phyloP scores from a whole-genome alignment of 805 yeast species.

The Candida insectorum region DNA sequence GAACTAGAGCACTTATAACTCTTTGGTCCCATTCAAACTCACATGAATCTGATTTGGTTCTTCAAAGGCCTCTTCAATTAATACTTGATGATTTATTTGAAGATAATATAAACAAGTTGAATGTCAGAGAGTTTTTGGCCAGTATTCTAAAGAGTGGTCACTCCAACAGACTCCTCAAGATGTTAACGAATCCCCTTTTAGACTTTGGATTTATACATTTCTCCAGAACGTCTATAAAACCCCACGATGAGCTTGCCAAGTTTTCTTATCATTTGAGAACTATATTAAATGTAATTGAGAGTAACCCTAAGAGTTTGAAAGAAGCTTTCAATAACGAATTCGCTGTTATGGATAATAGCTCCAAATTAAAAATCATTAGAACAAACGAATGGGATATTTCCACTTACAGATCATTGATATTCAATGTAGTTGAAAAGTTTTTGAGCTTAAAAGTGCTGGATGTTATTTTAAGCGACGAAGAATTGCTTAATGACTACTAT shows the following conservation, averaged over 20 bases:
- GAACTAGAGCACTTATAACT: slow-evolving; percentile 55
- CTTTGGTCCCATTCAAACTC: slow-evolving; percentile 70
- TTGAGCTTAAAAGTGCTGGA: slow-evolving; percentile 26
- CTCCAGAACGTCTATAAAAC: slow-evolving; percentile 21
- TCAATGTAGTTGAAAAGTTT: slow-evolving; percentile 46
- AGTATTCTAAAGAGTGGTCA: slow-evolving; percentile 44
- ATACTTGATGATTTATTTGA: slow-evolving; percentile 59
- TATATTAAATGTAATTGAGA: slow-evolving; percentile 48
- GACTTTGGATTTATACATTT: slow-evolving; percentile 33
- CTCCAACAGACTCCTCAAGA: slow-evolving; percentile 56
- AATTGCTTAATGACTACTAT: slow-evolving; percentile 17
- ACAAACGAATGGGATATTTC: slow-evolving; percentile 49
- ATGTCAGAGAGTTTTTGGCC: slow-evolving; percentile 13
- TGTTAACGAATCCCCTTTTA: slow-evolving; percentile 54
- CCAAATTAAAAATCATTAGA: slow-evolving; percentile 38
- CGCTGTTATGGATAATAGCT: slow-evolving; percentile 50
- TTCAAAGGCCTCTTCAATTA: slow-evolving; percentile 63
- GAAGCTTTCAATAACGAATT: slow-evolving; percentile 56
- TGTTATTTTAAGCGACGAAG: slow-evolving; percentile 14
- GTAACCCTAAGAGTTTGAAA: slow-evolving; percentile 40
- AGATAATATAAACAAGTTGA: slow-evolving; percentile 8
- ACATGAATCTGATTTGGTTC: slow-evolving; percentile 48
- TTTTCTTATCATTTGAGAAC: slow-evolving; percentile 61
- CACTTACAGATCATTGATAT: slow-evolving; percentile 57
- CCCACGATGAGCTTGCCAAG: slow-evolving; percentile 57